Base-by-base conservation (phyloP, 2,329 filamentous ascomycete genomes). In the Chaetomiaceae sp. region DNA sequence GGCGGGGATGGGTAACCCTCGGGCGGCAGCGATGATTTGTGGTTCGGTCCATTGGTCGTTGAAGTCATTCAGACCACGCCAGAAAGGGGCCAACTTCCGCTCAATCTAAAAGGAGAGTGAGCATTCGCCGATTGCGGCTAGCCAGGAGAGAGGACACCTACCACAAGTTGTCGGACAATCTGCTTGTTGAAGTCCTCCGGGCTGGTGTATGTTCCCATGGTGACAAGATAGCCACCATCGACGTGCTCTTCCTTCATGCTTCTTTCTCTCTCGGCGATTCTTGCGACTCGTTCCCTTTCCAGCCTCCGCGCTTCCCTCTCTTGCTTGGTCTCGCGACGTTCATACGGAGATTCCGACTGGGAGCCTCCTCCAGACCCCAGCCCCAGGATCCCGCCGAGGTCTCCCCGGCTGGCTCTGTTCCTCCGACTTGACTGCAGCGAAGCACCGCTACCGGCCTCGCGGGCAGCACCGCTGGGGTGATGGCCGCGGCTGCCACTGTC, bases 221-320 rank as follows among this genome's bases (percentile, higher is more conserved):
- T 99, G 27, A 99, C 93, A 42, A 99, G 73, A 70, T 85, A 99
- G 19, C 93, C 93, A 17, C 93, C 93, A 68, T 99, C 93, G 3
- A 97, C 87, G 66, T 91, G 83, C 66, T 99, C 93, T 62, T 96
- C 91, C 57, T 77, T 83, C 72, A 97, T 83, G 64, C 93, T 99
- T 58, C 87, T 80, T 68, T 96, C 91, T 42, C 93, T 82, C 67
- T 99, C 93, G 66, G 89, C 89, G 38, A 86, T 70, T 51, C 93
- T 78, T 33, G 81, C 77, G 14, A 79, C 73, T 40, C 89, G 83
- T 67, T 97, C 92, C 63, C 83, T 86, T 67, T 96, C 92, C 49
- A 89, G 72, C 56, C 85, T 87, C 56, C 92, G 80, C 17, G 89
- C 89, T 66, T 99, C 93, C 37, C 89, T 81, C 70, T 97, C 93